These are phyloP conservation scores for Primulina huaijiensis DNA, from an alignment of 257 asterid genomes.

Conservation along the genomic window DNA sequence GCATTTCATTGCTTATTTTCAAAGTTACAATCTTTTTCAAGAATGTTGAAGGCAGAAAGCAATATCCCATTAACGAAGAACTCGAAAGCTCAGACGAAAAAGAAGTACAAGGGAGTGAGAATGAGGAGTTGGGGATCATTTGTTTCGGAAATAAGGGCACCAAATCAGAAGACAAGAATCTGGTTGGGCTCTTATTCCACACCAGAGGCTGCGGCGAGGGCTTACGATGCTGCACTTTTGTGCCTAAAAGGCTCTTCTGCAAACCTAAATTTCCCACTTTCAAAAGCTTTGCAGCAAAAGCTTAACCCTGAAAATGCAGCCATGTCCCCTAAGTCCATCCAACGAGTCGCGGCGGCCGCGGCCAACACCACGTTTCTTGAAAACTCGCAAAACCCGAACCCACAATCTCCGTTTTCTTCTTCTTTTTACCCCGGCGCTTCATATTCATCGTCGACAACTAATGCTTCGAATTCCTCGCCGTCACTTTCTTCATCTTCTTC, in stretches of 20 bases:
- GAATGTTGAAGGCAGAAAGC: conserved; percentile 61
- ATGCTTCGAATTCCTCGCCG: background rate
- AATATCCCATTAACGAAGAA: conserved; percentile 25
- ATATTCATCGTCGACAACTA: background rate
- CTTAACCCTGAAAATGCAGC: background rate
- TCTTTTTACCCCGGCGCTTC: conserved; percentile 17
- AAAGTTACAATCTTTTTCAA: background rate
- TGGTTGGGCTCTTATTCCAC: conserved; percentile 56
- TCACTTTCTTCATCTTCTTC: conserved; percentile 23
- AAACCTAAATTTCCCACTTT: conserved; percentile 64
- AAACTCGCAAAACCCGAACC: conserved; percentile 8
- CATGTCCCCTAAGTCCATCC: conserved; percentile 81
- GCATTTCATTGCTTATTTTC: background rate
- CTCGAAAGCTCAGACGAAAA: conserved; percentile 22
- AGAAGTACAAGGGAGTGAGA: conserved; percentile 51
- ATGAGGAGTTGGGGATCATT: conserved; percentile 49
- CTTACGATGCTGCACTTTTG: conserved; percentile 51
- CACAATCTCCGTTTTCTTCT: conserved; percentile 24
- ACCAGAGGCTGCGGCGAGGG: conserved; percentile 54
- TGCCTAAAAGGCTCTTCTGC: conserved; percentile 75
- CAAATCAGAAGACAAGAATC: conserved; percentile 48
- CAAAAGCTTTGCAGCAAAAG: conserved; percentile 4
- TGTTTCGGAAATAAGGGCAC: conserved; percentile 51
- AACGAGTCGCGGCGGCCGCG: conserved; percentile 56
- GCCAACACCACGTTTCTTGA: conserved; percentile 18